Base-by-base conservation (phyloP, 108 stramenopile genomes). In the Thalassiosira profunda region DNA sequence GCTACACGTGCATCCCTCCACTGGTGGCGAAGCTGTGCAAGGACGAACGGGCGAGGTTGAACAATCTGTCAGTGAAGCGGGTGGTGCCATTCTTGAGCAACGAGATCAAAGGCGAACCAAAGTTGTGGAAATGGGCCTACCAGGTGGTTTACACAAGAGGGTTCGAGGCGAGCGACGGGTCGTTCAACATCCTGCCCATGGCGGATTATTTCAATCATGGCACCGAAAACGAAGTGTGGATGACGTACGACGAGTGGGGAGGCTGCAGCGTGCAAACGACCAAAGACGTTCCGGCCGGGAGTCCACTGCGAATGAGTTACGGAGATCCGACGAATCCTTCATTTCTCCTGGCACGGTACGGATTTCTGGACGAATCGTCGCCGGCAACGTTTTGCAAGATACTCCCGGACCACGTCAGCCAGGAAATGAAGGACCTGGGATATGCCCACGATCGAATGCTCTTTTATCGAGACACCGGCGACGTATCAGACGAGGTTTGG, bases 101-200 rank as follows among this genome's bases (percentile, higher is more conserved):
- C 11, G 76, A 77, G n/a, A 70, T 58, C 9, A 76, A 72, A 31
- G 17, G 36, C 0, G 58, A 80, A 47, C 18, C 58, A 21, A 67
- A 85, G 40, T 30, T 82, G 24, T 36, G 66, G 35, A 85, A 85
- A 38, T 85, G 84, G 84, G 84, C 77, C n/a, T 85, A 57, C 47
- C 56, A 81, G 36, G 77, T 82, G 0, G 84, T 76, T 1, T 55
- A 63, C 44, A 85, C 84, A 15, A 60, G 84, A 51, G 67, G 49
- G 29, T 51, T 74, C 24, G 54, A 64, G 17, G 12, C 51, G 26
- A 62, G 47, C 0, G 65, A 36, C 7, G 56, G 51, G 1, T 56
- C 58, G 21, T 12, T 49, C 3, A 35, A 49, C 20, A 24, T 67
- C 17, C 46, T 67, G 2, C 72, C 72, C 1, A 48, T 74, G 45